phyloP scores from a whole-genome alignment of 257 asterid genomes.

The Petunia axillaris region DNA sequence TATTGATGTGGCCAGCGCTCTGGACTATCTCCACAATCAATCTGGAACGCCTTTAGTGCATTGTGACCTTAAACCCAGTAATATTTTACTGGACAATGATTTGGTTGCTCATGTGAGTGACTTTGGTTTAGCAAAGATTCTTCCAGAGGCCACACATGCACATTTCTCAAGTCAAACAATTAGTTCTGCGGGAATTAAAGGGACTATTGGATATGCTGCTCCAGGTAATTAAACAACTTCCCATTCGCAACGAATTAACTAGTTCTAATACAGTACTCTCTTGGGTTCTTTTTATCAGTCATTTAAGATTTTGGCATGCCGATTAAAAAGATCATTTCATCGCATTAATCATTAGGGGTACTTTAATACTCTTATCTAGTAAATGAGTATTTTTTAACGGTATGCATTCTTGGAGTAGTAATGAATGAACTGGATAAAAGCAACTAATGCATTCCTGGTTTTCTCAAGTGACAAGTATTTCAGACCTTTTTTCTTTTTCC shows the following conservation, averaged over 20 bases:
- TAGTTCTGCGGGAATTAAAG: slow-evolving; percentile 38
- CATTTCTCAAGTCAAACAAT: too few relatives aligned
- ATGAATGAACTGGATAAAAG: too few relatives aligned
- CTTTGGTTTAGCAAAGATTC: slow-evolving; percentile 44
- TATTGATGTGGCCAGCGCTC: slow-evolving; percentile 40
- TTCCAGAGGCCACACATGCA: slow-evolving; percentile 22
- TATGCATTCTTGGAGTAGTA: too few relatives aligned
- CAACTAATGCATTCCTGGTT: too few relatives aligned
- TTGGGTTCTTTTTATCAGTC: too few relatives aligned
- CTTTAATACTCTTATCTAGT: too few relatives aligned
- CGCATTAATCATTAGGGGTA: too few relatives aligned
- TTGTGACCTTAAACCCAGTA: slow-evolving; percentile 40
- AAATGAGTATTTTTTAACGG: too few relatives aligned
- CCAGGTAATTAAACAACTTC: slow-evolving; percentile 34
- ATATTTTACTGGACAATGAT: slow-evolving; percentile 37
- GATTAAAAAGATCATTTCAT: background rate
- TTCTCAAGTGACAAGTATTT: too few relatives aligned
- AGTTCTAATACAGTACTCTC: too few relatives aligned
- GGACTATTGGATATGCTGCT: slow-evolving; percentile 51
- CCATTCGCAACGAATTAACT: too few relatives aligned
- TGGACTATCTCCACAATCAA: slow-evolving; percentile 44
- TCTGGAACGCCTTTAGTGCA: slow-evolving; percentile 36
- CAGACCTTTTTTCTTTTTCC: too few relatives aligned
- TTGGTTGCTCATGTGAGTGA: slow-evolving; percentile 38
- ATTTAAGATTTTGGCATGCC: background rate